phyloP scores from a whole-genome alignment of 495 filamentous ascomycete genomes.

The Podospora anserina region DNA sequence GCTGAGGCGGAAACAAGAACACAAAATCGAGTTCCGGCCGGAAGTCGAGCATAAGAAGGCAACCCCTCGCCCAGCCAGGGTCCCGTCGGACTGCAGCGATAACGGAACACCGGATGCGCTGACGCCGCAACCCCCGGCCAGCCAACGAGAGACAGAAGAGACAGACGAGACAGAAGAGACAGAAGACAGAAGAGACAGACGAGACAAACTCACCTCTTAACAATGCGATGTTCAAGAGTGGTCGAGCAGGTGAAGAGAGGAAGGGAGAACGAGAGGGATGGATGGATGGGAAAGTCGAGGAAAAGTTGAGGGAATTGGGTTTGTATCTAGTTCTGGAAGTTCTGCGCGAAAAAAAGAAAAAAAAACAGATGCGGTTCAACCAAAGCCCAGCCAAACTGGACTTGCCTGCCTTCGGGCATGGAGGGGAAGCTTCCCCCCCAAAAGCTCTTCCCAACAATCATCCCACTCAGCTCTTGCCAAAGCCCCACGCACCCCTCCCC shows the following conservation, averaged over 20 bases:
- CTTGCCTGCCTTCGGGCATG: constrained; percentile 7
- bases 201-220: not conserved
- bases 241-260: not conserved
- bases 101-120: constrained; percentile 3
- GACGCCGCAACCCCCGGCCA: not conserved
- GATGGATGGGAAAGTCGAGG: not conserved
- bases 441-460: constrained; percentile 21
- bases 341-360: constrained; percentile 21
- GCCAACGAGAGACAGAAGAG: not conserved
- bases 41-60: not conserved
- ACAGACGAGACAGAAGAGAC: no score
- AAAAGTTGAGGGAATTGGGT: constrained; percentile 8
- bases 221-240: not conserved
- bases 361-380: constrained; percentile 8
- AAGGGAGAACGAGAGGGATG: not conserved
- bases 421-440: constrained; percentile 15
- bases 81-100: constrained; percentile 1
- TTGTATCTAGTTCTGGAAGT: constrained; percentile 1
- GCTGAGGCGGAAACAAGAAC: not conserved
- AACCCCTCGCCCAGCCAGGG: not conserved
- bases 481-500: constrained; percentile 15
- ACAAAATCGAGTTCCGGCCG: not conserved
- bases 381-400: constrained; percentile 2
- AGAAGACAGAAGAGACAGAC: no score
- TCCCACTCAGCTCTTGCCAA: constrained; percentile 18